A percentile compares a stretch with the other conserved stretches of the same genome.
These are phyloP conservation scores for Tremella yokohamensis DNA, from an alignment of 768 basidiomycete genomes.

Conservation along the genomic window DNA sequence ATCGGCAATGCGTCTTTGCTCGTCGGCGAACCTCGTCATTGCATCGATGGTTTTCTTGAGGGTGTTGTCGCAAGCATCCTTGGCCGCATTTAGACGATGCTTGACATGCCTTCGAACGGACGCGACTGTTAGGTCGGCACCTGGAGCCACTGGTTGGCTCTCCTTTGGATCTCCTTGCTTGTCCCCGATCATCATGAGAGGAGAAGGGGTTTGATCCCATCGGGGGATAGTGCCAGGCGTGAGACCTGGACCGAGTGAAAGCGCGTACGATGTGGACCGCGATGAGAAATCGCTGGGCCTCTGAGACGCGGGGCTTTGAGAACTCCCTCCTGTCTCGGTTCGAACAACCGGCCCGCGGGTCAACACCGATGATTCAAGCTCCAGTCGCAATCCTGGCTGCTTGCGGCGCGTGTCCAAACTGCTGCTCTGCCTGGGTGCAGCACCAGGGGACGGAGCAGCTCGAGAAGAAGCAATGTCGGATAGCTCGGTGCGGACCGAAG, in stretches of 20 bases:
- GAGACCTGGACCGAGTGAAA: slow-evolving; percentile 30
- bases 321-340: slow-evolving; percentile 4
- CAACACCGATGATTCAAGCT: slow-evolving; percentile 40
- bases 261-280: slow-evolving; percentile 32
- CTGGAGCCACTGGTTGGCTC: slow-evolving; percentile 26
- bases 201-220: slow-evolving; percentile 50
- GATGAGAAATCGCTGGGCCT: slow-evolving; percentile 27
- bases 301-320: background rate
- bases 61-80: slow-evolving; percentile 95
- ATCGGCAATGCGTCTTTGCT: slow-evolving; percentile 59
- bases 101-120: slow-evolving; percentile 80
- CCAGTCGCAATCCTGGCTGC: slow-evolving; percentile 46
- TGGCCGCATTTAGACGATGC: slow-evolving; percentile 85
- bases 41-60: slow-evolving; percentile 87
- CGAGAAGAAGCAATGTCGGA: slow-evolving; percentile 23
- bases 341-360: slow-evolving; percentile 13
- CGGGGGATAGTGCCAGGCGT: slow-evolving; percentile 34
- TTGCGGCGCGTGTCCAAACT: slow-evolving; percentile 47
- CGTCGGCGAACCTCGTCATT: slow-evolving; percentile 92
- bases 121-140: slow-evolving; percentile 42
- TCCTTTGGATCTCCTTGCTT: slow-evolving; percentile 14
- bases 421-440: slow-evolving; percentile 14
- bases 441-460: slow-evolving; percentile 18
- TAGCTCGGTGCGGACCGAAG: slow-evolving; percentile 17
- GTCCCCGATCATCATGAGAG: slow-evolving; percentile 24